Base-by-base conservation (phyloP, 2,329 filamentous ascomycete genomes). In the Paecilomyces niveus region DNA sequence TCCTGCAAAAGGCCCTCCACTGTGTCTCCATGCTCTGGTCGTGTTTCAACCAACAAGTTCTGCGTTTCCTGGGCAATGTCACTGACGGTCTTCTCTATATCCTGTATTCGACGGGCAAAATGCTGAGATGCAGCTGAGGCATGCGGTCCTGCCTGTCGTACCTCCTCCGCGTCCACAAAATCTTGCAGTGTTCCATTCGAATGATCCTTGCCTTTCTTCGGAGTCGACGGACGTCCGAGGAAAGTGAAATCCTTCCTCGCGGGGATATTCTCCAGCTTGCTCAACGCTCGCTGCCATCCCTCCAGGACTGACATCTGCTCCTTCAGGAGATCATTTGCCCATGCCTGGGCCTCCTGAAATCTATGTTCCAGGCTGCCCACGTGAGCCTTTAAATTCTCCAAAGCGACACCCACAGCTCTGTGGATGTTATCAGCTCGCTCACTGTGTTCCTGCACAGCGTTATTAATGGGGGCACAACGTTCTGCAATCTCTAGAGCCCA, bases 351-450 rank as follows among this genome's bases (percentile, higher is more conserved):
- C 59, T 79, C 76, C 57, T 77, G 70, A 58, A 79, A 78, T 54
- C 74, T 72, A 59, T 76, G 70, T 59, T 79, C 75, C 32, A 80
- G 59, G 55, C 64, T 77, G 2, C 72, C 75, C 53, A 80, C 73
- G 61, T 80, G 78, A 26, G 77, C 77, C 60, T 78, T 78, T 54
- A 80, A 70, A 59, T 97, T 99, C 62, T 88, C 87, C 22, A 96
- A 86, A 6, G 93, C 94, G 26, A 94, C 90, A 62, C 90, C 87
- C 54, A 95, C 82, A 59, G 89, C 92, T 61, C 87, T 86, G 68
- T 90, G 79, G 68, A 90, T 89, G 63, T 89, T 65, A 50, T 70
- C 69, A 51, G 69, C 72, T 39, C 72, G 70, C 57, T 75, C 72
- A 58, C 74, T 74, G 54, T 75, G 83, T 58, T 86, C 81, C 66